Conservation (phyloP, 2,329 filamentous ascomycete species). For the Trichoderma arundinaceum region DNA sequence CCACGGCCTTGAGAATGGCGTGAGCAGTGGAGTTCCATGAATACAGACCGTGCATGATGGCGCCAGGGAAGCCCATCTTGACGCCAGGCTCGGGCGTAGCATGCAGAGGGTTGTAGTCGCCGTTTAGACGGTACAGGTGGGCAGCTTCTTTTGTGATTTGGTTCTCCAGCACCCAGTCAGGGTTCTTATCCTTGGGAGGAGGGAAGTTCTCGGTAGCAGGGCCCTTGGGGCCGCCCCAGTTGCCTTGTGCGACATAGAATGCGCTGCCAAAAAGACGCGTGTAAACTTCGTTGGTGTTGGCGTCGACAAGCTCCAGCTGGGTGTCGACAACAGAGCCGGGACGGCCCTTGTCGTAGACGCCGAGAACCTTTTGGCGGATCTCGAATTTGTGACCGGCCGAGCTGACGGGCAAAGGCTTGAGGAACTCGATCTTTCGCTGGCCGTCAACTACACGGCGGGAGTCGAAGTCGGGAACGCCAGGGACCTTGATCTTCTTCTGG, state of each 20-base stretch:
- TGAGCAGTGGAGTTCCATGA: slow-evolving; percentile 83
- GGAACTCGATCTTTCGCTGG: slow-evolving; percentile 78
- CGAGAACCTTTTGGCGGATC: slow-evolving; percentile 76
- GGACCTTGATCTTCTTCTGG: slow-evolving; percentile 69
- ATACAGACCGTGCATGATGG: slow-evolving; percentile 88
- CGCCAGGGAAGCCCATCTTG: slow-evolving; percentile 89
- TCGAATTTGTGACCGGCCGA: slow-evolving; percentile 77
- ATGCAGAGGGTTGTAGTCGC: slow-evolving; percentile 93
- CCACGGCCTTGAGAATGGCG: slow-evolving; percentile 73
- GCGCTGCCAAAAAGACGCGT: slow-evolving; percentile 69
- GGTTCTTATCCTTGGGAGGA: slow-evolving; percentile 73
- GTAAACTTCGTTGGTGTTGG: slow-evolving; percentile 71
- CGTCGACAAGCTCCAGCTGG: slow-evolving; percentile 77
- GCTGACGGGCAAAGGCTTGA: slow-evolving; percentile 74
- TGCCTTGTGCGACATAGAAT: slow-evolving; percentile 80
- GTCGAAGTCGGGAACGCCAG: slow-evolving; percentile 78
- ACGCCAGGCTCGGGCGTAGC: slow-evolving; percentile 82
- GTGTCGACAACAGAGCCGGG: slow-evolving; percentile 81
- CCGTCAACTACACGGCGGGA: slow-evolving; percentile 77
- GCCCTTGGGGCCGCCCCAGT: slow-evolving; percentile 90
- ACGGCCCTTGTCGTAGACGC: slow-evolving; percentile 89
- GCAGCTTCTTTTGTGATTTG: slow-evolving; percentile 76
- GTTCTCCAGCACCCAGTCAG: slow-evolving; percentile 72
- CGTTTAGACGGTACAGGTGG: slow-evolving; percentile 82
- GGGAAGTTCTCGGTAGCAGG: slow-evolving; percentile 80